Evolutionary conservation across 768 basidiomycete species (phyloP).

Genomic region (Tremella yokohamensis): DNA sequence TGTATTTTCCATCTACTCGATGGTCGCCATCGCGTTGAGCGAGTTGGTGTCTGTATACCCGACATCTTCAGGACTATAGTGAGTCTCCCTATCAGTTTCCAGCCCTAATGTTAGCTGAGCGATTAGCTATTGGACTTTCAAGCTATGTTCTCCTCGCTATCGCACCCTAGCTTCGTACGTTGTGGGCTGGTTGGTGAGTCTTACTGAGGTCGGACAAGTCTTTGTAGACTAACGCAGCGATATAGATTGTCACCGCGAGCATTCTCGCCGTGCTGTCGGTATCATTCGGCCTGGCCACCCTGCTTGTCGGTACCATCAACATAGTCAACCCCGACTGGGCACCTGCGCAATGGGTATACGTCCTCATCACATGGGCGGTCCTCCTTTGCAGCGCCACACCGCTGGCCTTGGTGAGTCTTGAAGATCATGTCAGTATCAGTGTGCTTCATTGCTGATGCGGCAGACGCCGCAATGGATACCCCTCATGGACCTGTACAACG

Average conservation of each 20-base stretch:
- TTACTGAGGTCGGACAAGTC: not conserved
- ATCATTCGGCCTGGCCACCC: not conserved
- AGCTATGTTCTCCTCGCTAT: not conserved
- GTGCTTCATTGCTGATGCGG: not conserved
- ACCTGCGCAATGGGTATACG: constrained; percentile 1
- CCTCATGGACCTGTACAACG: not conserved
- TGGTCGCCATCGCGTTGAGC: constrained; percentile 1
- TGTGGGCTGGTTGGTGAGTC: constrained; percentile 1
- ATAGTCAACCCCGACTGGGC: constrained; percentile 5
- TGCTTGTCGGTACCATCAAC: constrained; percentile 1
- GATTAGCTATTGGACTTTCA: not conserved
- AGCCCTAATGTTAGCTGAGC: not conserved
- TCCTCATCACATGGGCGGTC: constrained; percentile 3
- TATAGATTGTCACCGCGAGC: not conserved
- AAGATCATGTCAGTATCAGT: not conserved
- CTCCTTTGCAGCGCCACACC: not conserved
- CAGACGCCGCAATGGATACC: constrained; percentile 1
- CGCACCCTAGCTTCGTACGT: not conserved
- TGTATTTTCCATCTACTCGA: not conserved
- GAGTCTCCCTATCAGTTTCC: not conserved
- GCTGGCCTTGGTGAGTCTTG: not conserved
- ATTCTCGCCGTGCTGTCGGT: constrained; percentile 1
- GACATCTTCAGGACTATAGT: constrained; percentile 3
- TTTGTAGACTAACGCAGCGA: not conserved
- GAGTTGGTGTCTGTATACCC: not conserved